These are phyloP conservation scores for Ascoidea rubescens DNA, from an alignment of 805 yeast genomes.

Conservation along the genomic window DNA sequence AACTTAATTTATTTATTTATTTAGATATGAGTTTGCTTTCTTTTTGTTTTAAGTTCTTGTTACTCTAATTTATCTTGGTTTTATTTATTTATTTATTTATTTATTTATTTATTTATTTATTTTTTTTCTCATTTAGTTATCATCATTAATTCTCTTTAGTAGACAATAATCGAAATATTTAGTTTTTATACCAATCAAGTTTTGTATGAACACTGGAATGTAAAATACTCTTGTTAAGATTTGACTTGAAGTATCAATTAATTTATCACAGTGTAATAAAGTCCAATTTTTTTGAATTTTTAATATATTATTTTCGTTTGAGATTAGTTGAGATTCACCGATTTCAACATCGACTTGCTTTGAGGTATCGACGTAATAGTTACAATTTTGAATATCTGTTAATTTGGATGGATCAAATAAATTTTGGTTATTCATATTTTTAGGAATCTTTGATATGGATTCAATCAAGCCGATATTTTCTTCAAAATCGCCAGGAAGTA, in stretches of 20 bases:
- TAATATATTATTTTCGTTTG: conserved; percentile 2
- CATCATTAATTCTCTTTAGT: conserved; percentile 15
- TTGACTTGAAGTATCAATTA: conserved; percentile 37
- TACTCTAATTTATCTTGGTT: no score
- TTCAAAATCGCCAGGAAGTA: conserved; percentile 75
- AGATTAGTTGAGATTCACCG: conserved; percentile 23
- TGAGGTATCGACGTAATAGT: conserved; percentile 55
- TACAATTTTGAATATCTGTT: conserved; percentile 37
- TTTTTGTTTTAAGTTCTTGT: no score
- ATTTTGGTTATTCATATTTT: conserved; percentile 66
- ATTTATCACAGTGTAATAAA: conserved; percentile 28
- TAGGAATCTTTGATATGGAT: conserved; percentile 36
- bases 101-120: no score
- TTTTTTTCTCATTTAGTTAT: not conserved
- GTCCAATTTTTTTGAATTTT: conserved; percentile 29
- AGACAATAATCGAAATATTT: conserved; percentile 39
- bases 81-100: no score
- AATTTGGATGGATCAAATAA: conserved; percentile 47
- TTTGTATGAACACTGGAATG: conserved; percentile 25
- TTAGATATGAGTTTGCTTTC: no score
- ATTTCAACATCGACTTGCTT: conserved; percentile 28
- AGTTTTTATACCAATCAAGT: conserved; percentile 20
- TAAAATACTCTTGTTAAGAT: conserved; percentile 43
- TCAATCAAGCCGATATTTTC: conserved; percentile 24
- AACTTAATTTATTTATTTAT: no score